These are phyloP conservation scores for Gossypioides kirkii DNA, from an alignment of 345 rosid species.

Conservation along the genomic window DNA sequence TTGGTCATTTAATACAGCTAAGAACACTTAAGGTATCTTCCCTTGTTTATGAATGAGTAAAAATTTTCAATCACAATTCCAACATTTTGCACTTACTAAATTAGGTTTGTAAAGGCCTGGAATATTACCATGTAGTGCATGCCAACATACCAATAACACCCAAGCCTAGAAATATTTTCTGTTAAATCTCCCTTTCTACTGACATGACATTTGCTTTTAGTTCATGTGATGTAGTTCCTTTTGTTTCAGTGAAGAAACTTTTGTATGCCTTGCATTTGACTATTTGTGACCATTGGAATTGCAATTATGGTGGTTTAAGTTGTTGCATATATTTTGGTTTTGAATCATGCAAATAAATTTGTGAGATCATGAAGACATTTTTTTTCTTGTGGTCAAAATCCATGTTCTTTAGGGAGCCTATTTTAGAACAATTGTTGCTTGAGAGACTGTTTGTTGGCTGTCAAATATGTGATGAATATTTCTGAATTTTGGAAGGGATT, in stretches of 20 bases:
- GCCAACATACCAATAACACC: not conserved
- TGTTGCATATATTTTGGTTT: not conserved
- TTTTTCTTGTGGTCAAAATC: not conserved
- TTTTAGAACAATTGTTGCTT: not conserved
- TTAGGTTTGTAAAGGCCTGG: not conserved
- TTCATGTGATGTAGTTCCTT: not conserved
- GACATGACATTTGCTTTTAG: slow-evolving; percentile 6
- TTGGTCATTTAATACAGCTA: slow-evolving; percentile 86
- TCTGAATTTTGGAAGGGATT: slow-evolving; percentile 5
- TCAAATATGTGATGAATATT: not conserved
- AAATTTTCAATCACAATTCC: not conserved
- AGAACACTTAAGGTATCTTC: slow-evolving; percentile 84
- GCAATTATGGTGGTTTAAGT: not conserved
- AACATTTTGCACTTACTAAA: not conserved
- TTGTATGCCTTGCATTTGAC: not conserved
- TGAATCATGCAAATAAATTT: slow-evolving; percentile 5
- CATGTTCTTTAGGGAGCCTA: not conserved
- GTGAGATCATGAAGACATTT: not conserved
- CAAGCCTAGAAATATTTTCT: not conserved
- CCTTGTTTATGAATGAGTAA: not conserved
- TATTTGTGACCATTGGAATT: not conserved
- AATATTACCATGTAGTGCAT: not conserved
- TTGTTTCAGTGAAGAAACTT: not conserved
- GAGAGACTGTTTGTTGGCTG: slow-evolving; percentile 3
- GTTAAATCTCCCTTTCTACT: not conserved